Evolutionary conservation across 2,329 filamentous ascomycete genomes (phyloP).

Genomic region (Alternaria infectoria): DNA sequence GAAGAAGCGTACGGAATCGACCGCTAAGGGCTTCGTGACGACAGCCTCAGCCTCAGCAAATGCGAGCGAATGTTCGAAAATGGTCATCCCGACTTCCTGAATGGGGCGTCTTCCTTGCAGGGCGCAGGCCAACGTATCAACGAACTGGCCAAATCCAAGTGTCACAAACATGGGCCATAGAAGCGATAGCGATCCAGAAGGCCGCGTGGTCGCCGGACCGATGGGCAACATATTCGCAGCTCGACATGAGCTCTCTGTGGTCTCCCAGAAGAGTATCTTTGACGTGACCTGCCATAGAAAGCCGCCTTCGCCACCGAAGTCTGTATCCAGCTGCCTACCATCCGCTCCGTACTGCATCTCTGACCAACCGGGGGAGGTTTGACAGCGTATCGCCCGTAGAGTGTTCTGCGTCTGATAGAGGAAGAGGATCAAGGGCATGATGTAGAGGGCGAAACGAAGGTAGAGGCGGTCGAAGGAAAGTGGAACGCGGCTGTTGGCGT

Average conservation of each 20-base stretch:
- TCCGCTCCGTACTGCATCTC: slow-evolving; percentile 55
- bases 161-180: slow-evolving; percentile 78
- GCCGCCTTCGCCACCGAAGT: slow-evolving; percentile 65
- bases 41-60: slow-evolving; percentile 95
- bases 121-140: slow-evolving; percentile 87
- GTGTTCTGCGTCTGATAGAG: slow-evolving; percentile 70
- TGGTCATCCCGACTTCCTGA: slow-evolving; percentile 91
- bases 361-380: slow-evolving; percentile 66
- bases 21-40: slow-evolving; percentile 78
- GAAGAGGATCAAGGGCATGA: slow-evolving; percentile 41
- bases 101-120: slow-evolving; percentile 81
- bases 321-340: slow-evolving; percentile 51
- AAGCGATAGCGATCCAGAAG: slow-evolving; percentile 78
- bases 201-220: slow-evolving; percentile 58
- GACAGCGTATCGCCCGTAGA: slow-evolving; percentile 87
- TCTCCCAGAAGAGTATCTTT: slow-evolving; percentile 72
- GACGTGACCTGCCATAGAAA: slow-evolving; percentile 77
- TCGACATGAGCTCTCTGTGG: slow-evolving; percentile 75
- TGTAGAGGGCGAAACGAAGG: slow-evolving; percentile 47
- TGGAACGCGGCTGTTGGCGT: slow-evolving; percentile 83
- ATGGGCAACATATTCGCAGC: slow-evolving; percentile 72
- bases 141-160: slow-evolving; percentile 76
- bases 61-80: slow-evolving; percentile 94
- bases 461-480: slow-evolving; percentile 74
- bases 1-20: slow-evolving; percentile 65